Evolutionary conservation across 2,329 filamentous ascomycete genomes (phyloP), one percentile per base, ranked within the genome.

Genomic region (Fusarium tricinctum): DNA sequence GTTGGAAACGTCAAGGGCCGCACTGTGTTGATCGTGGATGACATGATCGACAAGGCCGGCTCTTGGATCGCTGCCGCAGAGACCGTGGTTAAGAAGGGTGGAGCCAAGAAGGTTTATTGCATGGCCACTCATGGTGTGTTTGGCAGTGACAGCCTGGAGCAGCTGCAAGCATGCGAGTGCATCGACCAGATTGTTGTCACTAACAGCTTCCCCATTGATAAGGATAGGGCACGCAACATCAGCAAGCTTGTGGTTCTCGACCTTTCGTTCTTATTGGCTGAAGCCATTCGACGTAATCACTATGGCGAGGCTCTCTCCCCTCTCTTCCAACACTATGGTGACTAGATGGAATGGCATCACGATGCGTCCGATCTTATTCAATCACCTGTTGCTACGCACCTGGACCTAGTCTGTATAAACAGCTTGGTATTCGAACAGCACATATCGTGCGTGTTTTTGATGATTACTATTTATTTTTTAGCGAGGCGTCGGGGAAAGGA

Each of bases 61-160:
- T 97, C 93, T 8, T 99, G 96, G 96, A 97, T 99, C 71, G 95
- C 95, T 8, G 96, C 96, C 8, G 96, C 96, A 14, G 96, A 99
- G 83, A 97, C 94, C 2, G 95, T 97, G 3, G 92, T 97, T 53
- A 98, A 98, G 84, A 89, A 92, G 68, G 97, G 96, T 69, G 88
- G 89, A 44, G 96, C 96, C 2, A 97, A 92, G 73, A 96, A 92
- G 80, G 96, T 99, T 35, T 98, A 97, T 81, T 97, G 94, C 84
- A 97, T 99, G 82, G 96, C 95, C 9, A 98, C 96, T 0, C 96
- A 99, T 76, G 96, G 94, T 40, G 87, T 99, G 35, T 98, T 99
- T 78, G 94, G 94, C 22, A 92, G 90, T 45, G 92, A 97, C 76
- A 93, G 92, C 69, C 87, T 99, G 17, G 91, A 94, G 74, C 93